These are phyloP conservation scores for Picochlorum costavermella DNA, from an alignment of 139 green algal species.

Conservation along the genomic window DNA sequence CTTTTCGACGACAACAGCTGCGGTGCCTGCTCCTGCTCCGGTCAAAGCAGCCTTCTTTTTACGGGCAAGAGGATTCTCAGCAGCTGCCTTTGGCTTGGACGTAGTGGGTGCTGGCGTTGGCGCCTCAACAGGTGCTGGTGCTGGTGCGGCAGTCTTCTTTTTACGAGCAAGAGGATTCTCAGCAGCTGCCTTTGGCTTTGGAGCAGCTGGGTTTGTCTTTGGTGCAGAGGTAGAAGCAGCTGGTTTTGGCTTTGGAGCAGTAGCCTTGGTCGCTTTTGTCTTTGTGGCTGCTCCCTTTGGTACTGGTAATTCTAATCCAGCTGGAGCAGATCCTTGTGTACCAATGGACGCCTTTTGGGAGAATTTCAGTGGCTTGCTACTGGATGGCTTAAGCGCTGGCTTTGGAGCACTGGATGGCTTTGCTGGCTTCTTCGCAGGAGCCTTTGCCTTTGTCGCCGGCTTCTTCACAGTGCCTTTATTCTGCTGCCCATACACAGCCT, in stretches of 20 bases:
- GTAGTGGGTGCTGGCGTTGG: neutral
- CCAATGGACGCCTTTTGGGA: neutral
- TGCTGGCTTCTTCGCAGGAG: slow-evolving; percentile 9
- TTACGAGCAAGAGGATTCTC: no score
- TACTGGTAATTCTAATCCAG: slow-evolving; percentile 8
- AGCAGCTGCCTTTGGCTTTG: slow-evolving; percentile 8
- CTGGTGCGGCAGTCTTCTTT: neutral
- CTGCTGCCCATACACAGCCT: slow-evolving; percentile 10
- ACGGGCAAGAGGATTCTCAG: neutral
- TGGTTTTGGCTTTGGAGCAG: neutral
- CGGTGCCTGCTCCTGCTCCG: neutral
- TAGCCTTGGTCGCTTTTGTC: neutral
- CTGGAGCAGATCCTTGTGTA: slow-evolving; percentile 8
- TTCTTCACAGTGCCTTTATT: neutral
- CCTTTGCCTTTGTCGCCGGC: neutral
- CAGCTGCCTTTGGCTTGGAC: neutral
- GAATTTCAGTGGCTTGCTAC: neutral
- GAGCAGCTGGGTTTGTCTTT: neutral
- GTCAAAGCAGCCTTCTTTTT: slow-evolving; percentile 4
- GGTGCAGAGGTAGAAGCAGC: neutral
- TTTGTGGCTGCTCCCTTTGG: slow-evolving; percentile 5
- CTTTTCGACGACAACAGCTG: slow-evolving; percentile 3
- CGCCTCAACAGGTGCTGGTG: neutral
- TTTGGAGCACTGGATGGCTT: slow-evolving; percentile 8
- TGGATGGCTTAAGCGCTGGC: neutral